A percentile compares a stretch with the other conserved stretches of the same genome.
These are phyloP conservation scores for Penicillium freii DNA, from an alignment of 2,329 filamentous ascomycete genomes.

Conservation along the genomic window DNA sequence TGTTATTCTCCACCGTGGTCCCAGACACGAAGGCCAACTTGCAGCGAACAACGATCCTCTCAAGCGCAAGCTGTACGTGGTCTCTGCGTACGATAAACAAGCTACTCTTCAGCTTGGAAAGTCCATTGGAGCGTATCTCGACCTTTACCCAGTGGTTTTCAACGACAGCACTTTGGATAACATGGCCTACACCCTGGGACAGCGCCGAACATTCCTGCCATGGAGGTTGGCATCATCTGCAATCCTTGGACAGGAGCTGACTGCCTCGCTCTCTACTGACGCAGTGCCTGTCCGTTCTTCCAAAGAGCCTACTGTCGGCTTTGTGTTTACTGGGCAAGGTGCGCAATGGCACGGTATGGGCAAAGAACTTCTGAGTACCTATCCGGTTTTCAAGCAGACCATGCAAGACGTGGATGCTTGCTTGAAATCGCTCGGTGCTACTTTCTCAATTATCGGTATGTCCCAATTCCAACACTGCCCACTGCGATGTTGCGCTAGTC, in stretches of 20 bases:
- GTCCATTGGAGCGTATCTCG: slow-evolving; percentile 17
- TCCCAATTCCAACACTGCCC: neutral
- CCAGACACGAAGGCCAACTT: slow-evolving; percentile 18
- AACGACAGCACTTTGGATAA: slow-evolving; percentile 21
- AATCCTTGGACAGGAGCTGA: slow-evolving; percentile 12
- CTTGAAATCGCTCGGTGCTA: slow-evolving; percentile 20
- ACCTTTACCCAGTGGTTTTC: slow-evolving; percentile 18
- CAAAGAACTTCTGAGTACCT: slow-evolving; percentile 26
- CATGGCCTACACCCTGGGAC: slow-evolving; percentile 24
- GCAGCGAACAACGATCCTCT: slow-evolving; percentile 12
- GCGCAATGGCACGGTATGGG: slow-evolving; percentile 39
- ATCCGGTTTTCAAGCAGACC: slow-evolving; percentile 22
- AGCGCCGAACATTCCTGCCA: slow-evolving; percentile 21
- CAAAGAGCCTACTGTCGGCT: slow-evolving; percentile 27
- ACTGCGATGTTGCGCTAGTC: neutral
- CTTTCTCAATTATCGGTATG: slow-evolving; percentile 27
- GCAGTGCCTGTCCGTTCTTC: slow-evolving; percentile 17
- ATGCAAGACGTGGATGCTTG: slow-evolving; percentile 18
- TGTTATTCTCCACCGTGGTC: slow-evolving; percentile 29
- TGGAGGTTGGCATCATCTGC: slow-evolving; percentile 23
- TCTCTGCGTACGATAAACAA: slow-evolving; percentile 21
- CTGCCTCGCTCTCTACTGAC: slow-evolving; percentile 9
- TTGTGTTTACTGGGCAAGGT: slow-evolving; percentile 40
- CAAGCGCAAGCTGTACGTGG: slow-evolving; percentile 16
- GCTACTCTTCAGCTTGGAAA: slow-evolving; percentile 15